Conservation (phyloP, 768 basidiomycete species). For the Pulveroboletus sp. region DNA sequence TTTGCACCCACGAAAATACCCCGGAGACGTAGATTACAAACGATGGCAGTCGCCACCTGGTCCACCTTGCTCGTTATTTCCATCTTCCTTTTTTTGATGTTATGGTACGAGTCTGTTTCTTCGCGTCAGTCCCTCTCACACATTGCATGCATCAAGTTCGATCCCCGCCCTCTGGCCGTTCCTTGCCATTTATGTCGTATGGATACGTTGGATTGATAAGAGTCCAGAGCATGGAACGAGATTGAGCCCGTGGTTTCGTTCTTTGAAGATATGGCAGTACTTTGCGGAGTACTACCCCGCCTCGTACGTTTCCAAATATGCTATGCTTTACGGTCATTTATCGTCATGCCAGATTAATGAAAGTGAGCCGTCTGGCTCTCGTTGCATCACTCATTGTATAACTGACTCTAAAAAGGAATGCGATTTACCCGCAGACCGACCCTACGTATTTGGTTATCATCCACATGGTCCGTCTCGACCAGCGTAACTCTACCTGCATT, state of each 20-base stretch:
- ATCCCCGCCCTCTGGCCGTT: conserved; percentile 88
- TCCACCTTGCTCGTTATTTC: conserved; percentile 75
- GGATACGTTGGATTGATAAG: conserved; percentile 73
- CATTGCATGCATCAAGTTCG: conserved; percentile 50
- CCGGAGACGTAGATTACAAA: conserved; percentile 82
- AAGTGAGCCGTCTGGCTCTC: conserved; percentile 32
- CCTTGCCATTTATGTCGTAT: conserved; percentile 71
- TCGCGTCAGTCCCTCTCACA: not conserved
- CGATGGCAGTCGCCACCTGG: conserved; percentile 85
- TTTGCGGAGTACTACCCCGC: conserved; percentile 93
- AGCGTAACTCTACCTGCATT: not conserved
- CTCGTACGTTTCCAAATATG: conserved; percentile 55
- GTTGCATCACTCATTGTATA: not conserved
- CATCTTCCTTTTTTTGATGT: conserved; percentile 66
- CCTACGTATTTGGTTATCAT: conserved; percentile 98
- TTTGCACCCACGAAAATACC: conserved; percentile 90
- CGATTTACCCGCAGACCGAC: conserved; percentile 86
- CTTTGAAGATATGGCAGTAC: conserved; percentile 73
- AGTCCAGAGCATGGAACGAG: conserved; percentile 74
- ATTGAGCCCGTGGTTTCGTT: conserved; percentile 72
- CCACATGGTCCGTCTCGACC: conserved; percentile 71
- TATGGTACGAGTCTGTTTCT: conserved; percentile 56
- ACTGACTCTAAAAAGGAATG: conserved; percentile 50
- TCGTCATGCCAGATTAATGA: conserved; percentile 12
- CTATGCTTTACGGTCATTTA: not conserved